A percentile compares a stretch with the other conserved stretches of the same genome.
Evolutionary conservation across 768 basidiomycete species (phyloP).

Genomic region (Termitomyces sp.): DNA sequence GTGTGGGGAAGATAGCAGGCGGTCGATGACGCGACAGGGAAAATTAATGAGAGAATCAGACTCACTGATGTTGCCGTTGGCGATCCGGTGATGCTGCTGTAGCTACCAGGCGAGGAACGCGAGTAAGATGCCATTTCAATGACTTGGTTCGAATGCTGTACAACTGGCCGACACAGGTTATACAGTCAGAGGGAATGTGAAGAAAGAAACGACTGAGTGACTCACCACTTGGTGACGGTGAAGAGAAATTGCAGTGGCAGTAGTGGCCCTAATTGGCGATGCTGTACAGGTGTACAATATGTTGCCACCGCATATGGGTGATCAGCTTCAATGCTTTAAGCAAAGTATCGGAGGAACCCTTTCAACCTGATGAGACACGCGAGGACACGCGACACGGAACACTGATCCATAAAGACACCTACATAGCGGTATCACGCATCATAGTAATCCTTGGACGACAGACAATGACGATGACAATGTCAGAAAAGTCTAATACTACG

Average conservation of each 20-base stretch:
- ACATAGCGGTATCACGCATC: background rate
- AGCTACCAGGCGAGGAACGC: conserved; percentile 4
- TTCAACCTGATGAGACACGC: background rate
- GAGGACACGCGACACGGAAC: conserved; percentile 6
- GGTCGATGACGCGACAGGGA: background rate
- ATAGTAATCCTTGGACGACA: background rate
- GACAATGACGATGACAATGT: background rate
- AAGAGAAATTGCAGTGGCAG: background rate
- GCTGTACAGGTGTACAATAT: background rate
- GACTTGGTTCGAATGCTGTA: conserved; percentile 14
- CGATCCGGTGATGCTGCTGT: conserved; percentile 13
- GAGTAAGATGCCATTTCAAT: conserved; percentile 11
- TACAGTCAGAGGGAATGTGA: background rate
- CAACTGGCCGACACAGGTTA: conserved; percentile 3
- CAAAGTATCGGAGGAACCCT: background rate
- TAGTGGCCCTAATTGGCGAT: too few species aligned
- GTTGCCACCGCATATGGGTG: conserved; percentile 8
- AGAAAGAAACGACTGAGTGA: background rate
- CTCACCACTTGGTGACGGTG: background rate
- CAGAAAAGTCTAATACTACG: background rate
- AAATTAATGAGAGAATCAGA: background rate
- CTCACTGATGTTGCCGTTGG: conserved; percentile 11
- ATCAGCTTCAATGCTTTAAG: too few species aligned
- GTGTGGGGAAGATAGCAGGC: background rate
- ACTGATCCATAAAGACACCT: background rate